Evolutionary conservation across 768 basidiomycete species (phyloP).

Genomic region (Artomyces pyxidatus): DNA sequence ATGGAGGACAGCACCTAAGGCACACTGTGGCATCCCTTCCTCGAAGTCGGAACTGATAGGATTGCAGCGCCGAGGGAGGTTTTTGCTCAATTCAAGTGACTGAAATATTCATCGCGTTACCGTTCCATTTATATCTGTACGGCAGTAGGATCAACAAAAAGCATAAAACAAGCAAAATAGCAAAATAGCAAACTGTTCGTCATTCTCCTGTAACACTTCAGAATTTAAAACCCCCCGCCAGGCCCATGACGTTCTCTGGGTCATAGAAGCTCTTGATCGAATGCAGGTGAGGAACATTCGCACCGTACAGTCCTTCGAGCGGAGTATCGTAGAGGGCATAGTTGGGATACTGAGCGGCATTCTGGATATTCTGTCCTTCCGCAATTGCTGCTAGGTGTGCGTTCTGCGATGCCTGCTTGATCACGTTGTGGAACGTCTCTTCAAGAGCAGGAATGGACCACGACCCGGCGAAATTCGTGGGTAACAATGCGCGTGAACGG

Average conservation of each 20-base stretch:
- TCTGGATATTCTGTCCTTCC: slow-evolving; percentile 4
- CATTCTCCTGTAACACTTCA: no score
- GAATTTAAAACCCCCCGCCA: slow-evolving; percentile 15
- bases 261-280: slow-evolving; percentile 1
- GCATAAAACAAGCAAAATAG: no score
- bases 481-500: slow-evolving; percentile 5
- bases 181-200: no score
- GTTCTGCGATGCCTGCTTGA: not conserved
- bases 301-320: slow-evolving; percentile 9
- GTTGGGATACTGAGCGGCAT: slow-evolving; percentile 3
- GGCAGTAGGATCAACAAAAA: no score
- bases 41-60: not conserved
- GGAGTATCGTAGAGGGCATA: slow-evolving; percentile 5
- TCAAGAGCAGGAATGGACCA: no score
- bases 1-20: slow-evolving; percentile 23
- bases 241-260: slow-evolving; percentile 13
- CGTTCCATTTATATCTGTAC: no score
- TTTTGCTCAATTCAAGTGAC: slow-evolving; percentile 23
- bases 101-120: no score
- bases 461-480: not conserved
- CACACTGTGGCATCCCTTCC: not conserved
- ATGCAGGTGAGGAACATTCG: slow-evolving; percentile 3
- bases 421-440: no score
- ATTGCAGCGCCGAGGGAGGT: slow-evolving; percentile 22
- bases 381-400: slow-evolving; percentile 1